Conservation (phyloP, 176 grass and related monocot genomes). For the Secale cereale region DNA sequence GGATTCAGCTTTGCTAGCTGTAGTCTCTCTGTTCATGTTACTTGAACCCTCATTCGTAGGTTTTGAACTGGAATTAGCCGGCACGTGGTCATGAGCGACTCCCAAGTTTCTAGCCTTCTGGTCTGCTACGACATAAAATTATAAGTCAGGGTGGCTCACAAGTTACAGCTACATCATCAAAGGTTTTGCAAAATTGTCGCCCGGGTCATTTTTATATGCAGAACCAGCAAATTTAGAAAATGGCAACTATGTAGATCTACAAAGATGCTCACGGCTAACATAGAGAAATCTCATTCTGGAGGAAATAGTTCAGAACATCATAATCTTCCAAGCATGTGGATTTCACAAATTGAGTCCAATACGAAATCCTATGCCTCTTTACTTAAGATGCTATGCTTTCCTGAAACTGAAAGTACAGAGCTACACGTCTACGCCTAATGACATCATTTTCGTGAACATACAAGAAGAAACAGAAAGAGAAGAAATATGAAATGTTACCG, state of each 20-base stretch:
- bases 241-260: not conserved
- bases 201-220: not conserved
- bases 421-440: not conserved
- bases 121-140: slow-evolving; percentile 28
- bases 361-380: not conserved
- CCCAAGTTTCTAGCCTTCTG: slow-evolving; percentile 39
- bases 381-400: not conserved
- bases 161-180: not conserved
- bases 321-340: not conserved
- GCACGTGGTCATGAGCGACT: slow-evolving; percentile 8
- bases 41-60: slow-evolving; percentile 27
- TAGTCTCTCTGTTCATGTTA: slow-evolving; percentile 28
- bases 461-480: slow-evolving; percentile 15
- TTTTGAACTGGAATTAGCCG: slow-evolving; percentile 31
- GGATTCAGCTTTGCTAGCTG: slow-evolving; percentile 30
- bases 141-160: slow-evolving; percentile 1
- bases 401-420: not conserved
- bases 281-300: not conserved
- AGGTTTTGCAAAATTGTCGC: not conserved
- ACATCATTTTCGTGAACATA: not conserved
- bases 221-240: not conserved
- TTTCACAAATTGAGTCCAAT: not conserved
- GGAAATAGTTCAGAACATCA: not conserved
- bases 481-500: slow-evolving; percentile 34
- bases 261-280: not conserved